Conservation (phyloP, 2,329 filamentous ascomycete species). For the Ophiobolus disseminans region DNA sequence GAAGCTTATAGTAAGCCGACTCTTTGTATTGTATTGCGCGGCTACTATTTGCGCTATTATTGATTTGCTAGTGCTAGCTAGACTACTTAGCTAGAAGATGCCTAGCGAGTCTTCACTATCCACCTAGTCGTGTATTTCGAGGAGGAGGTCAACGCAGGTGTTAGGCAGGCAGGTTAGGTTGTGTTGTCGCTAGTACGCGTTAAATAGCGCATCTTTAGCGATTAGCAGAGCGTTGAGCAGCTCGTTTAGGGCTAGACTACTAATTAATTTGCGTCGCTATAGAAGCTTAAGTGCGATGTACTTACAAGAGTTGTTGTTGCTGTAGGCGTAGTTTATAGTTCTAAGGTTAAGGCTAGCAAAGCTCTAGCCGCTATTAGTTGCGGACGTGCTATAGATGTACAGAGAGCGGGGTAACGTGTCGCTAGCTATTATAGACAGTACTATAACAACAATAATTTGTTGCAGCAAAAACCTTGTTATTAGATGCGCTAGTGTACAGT, state of each 20-base stretch:
- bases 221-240: no score
- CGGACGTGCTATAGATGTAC: neutral
- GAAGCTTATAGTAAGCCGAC: no score
- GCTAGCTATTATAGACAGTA: neutral
- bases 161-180: constrained; percentile 22
- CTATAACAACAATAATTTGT: neutral
- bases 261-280: neutral
- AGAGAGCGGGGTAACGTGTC: neutral
- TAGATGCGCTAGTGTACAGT: neutral
- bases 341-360: neutral
- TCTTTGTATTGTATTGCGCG: no score
- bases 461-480: neutral
- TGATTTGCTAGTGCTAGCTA: no score
- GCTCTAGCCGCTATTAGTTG: neutral
- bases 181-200: constrained; percentile 21
- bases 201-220: constrained; percentile 9
- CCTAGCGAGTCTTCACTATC: constrained; percentile 5
- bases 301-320: neutral
- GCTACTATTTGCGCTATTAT: no score
- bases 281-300: neutral
- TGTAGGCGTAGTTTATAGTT: neutral
- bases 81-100: constrained; percentile 38
- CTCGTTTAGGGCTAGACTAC: neutral
- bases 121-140: constrained; percentile 16
- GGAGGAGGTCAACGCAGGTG: constrained; percentile 26